Evolutionary conservation across 1,284 basidiomycete genomes (phyloP), one percentile per base, ranked within the genome.

Genomic region (Phlebopus sp.): DNA sequence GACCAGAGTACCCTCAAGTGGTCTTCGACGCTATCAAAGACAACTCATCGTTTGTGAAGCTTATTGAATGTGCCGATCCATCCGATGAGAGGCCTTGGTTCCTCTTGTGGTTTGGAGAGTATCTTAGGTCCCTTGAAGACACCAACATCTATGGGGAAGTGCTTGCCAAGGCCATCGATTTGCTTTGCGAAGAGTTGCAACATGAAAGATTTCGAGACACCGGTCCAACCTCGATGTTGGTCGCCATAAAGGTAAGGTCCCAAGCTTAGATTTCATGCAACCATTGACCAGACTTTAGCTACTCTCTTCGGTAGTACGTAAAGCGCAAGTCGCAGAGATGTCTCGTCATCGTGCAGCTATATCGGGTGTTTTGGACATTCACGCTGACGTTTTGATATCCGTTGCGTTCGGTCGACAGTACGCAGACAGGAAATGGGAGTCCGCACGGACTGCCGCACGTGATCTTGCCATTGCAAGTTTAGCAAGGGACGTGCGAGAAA

Each of bases 21-120:
- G 76, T 91, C 2, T 86, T 93, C 58, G 88, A 87, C 55, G 78
- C 85, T n/a, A 78, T 94, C 59, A 90, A 86, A 64, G 84, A 89
- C 58, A 94, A 92, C 59, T 62, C 76, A 1, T 75, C 78, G 1
- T 90, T 84, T 58, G 63, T 73, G 32, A 63, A 73, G 15, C 61
- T 82, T 19, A 59, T 91, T 5, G 70, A 74, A 40, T 70, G 68
- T 3, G 50, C 60, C 10, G 59, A 66, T 38, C 51, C 67, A 7
- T 55, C 59, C 15, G 62, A 62, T 14, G 71, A 73, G 9, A 69
- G 68, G 46, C 66, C 71, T 6, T 76, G 77, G 72, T 70, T 72
- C 55, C 62, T 87, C 49, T 59, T 69, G 34, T 79, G 79, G 79
- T 79, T 84, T 54, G 64, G 69, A 36, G 76, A 81, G 46, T 84